A percentile compares a stretch with the other conserved stretches of the same genome.
phyloP scores from a whole-genome alignment of 768 basidiomycete species.

The Lenzites betulinus region DNA sequence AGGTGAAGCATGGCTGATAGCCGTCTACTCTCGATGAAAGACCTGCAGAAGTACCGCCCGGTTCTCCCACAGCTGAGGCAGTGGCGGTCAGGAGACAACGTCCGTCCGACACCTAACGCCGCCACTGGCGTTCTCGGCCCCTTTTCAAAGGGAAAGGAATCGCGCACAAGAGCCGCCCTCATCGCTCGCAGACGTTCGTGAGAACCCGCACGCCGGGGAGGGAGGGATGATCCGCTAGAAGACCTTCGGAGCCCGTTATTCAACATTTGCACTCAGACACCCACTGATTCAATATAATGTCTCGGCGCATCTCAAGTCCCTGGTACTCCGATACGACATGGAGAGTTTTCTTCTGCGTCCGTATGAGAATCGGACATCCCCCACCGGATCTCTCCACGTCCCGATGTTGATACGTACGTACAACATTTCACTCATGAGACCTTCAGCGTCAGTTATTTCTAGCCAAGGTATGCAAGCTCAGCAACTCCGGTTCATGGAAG shows the following conservation, averaged over 20 bases:
- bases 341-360: too few relatives aligned
- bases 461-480: too few relatives aligned
- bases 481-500: too few relatives aligned
- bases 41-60: background rate
- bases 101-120: background rate
- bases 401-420: too few relatives aligned
- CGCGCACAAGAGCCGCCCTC: background rate
- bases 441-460: too few relatives aligned
- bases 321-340: too few relatives aligned
- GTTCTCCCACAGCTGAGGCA: constrained; percentile 1
- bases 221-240: background rate
- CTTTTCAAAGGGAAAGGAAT: background rate
- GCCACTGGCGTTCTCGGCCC: background rate
- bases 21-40: background rate
- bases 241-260: background rate
- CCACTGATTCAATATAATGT: too few relatives aligned
- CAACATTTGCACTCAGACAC: too few relatives aligned
- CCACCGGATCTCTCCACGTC: too few relatives aligned
- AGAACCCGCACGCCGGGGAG: background rate
- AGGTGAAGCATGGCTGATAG: constrained; percentile 2
- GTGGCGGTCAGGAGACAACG: background rate
- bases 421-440: too few relatives aligned
- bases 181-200: background rate
- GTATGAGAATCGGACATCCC: too few relatives aligned
- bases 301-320: too few relatives aligned